phyloP scores from a whole-genome alignment of 306 rosid genomes.

The Medicago lupulina region DNA sequence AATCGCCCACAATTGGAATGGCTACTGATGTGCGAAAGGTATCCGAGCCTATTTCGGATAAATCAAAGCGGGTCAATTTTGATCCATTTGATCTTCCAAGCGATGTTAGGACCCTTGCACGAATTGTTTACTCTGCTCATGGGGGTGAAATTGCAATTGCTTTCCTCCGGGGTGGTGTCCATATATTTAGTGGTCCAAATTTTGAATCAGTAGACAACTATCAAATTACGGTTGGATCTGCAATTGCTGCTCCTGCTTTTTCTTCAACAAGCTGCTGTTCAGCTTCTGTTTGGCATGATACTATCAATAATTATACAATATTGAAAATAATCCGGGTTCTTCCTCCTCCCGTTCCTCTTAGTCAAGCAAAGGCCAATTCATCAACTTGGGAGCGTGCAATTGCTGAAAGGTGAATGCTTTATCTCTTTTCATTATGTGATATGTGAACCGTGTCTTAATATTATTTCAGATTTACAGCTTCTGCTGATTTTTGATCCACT shows the following conservation, averaged over 20 bases:
- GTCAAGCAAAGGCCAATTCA: constrained; percentile 77
- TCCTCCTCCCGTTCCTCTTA: constrained; percentile 85
- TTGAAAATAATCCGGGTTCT: constrained; percentile 90
- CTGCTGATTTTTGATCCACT: constrained; percentile 18
- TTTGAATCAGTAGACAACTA: constrained; percentile 87
- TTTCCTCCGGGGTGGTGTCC: constrained; percentile 97
- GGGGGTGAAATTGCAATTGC: constrained; percentile 99
- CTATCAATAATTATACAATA: constrained; percentile 68
- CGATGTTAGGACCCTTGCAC: constrained; percentile 96
- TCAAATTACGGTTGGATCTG: constrained; percentile 96
- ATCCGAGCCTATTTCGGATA: constrained; percentile 59
- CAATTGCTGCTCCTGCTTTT: constrained; percentile 98
- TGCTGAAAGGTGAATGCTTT: constrained; percentile 81
- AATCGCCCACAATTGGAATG: constrained; percentile 58
- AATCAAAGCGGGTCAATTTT: constrained; percentile 72
- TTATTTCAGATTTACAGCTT: constrained; percentile 30
- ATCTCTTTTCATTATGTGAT: constrained; percentile 8
- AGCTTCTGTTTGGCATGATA: constrained; percentile 98
- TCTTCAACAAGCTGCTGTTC: constrained; percentile 99
- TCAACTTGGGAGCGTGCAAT: constrained; percentile 97
- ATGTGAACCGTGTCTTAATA: constrained; percentile 23
- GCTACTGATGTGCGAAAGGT: constrained; percentile 60
- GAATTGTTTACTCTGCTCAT: constrained; percentile 95
- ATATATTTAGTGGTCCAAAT: constrained; percentile 92
- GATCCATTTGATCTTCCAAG: constrained; percentile 99